phyloP scores from a whole-genome alignment of 1,284 basidiomycete genomes.

The Megacollybia platyphylla region DNA sequence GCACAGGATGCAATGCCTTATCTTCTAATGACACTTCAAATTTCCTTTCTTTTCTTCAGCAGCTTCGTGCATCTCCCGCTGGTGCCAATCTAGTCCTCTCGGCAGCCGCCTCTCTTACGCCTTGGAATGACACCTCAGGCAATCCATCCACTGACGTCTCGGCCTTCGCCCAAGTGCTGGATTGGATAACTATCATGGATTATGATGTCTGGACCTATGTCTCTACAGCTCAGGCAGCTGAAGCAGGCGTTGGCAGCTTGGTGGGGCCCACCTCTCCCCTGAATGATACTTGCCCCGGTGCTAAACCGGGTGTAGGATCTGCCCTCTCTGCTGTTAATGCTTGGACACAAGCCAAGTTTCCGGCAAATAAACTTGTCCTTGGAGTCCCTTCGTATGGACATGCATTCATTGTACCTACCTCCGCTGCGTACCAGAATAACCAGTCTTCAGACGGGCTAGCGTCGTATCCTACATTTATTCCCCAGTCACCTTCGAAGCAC shows the following conservation, averaged over 20 bases:
- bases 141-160: conserved; percentile 41
- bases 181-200: conserved; percentile 64
- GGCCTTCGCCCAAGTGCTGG: conserved; percentile 44
- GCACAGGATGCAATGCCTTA: conserved; percentile 42
- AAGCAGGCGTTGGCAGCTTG: not conserved
- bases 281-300: conserved; percentile 57
- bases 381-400: conserved; percentile 1
- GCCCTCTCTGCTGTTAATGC: conserved; percentile 57
- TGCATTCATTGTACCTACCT: conserved; percentile 1
- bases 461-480: not conserved
- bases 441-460: not conserved
- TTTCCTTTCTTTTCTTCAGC: conserved; percentile 52
- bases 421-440: not conserved
- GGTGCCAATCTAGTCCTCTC: conserved; percentile 46
- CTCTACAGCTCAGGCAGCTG: not conserved
- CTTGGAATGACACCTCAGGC: conserved; percentile 41
- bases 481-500: conserved; percentile 10
- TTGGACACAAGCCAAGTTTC: conserved; percentile 51
- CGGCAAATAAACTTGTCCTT: conserved; percentile 17
- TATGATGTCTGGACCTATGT: conserved; percentile 35
- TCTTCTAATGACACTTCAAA: conserved; percentile 38
- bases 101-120: conserved; percentile 45
- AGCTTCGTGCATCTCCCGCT: conserved; percentile 39
- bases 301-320: conserved; percentile 52
- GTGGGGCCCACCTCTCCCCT: conserved; percentile 66